Evolutionary conservation across 2,329 filamentous ascomycete genomes (phyloP).

Genomic region (Beauveria pseudobassiana): DNA sequence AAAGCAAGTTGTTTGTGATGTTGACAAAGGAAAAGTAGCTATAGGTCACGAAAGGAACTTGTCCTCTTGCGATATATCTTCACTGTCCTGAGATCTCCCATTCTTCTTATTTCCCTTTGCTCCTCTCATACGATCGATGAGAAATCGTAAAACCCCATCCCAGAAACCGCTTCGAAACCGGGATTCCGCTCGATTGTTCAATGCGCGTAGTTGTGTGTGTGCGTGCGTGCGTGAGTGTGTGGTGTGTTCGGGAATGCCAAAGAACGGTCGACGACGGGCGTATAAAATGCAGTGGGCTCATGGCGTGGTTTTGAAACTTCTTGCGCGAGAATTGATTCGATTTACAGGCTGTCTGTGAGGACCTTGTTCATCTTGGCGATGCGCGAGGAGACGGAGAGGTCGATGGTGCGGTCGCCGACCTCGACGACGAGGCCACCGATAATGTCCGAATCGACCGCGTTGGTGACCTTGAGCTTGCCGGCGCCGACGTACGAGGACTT

Average conservation of each 20-base stretch:
- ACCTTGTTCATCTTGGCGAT: conserved; percentile 99
- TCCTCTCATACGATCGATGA: not conserved
- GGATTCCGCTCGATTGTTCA: not conserved
- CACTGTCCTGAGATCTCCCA: not conserved
- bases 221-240: not conserved
- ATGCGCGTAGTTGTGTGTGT: not conserved
- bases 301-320: not conserved
- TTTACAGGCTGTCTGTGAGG: conserved; percentile 93
- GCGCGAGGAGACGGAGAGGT: conserved; percentile 90
- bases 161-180: not conserved
- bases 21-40: conserved; percentile 6
- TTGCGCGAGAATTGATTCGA: not conserved
- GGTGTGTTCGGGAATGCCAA: not conserved
- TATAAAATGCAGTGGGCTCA: conserved; percentile 1
- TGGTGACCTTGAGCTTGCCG: conserved; percentile 94
- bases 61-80: not conserved
- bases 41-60: not conserved
- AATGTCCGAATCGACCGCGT: conserved; percentile 94
- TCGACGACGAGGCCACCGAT: conserved; percentile 91
- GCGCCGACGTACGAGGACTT: conserved; percentile 84
- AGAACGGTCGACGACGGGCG: not conserved
- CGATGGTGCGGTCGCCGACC: conserved; percentile 95
- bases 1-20: conserved; percentile 13
- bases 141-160: not conserved
- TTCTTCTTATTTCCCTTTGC: not conserved